These are phyloP conservation scores for Naematelia aurantialba DNA, from an alignment of 768 basidiomycete genomes.

Conservation along the genomic window DNA sequence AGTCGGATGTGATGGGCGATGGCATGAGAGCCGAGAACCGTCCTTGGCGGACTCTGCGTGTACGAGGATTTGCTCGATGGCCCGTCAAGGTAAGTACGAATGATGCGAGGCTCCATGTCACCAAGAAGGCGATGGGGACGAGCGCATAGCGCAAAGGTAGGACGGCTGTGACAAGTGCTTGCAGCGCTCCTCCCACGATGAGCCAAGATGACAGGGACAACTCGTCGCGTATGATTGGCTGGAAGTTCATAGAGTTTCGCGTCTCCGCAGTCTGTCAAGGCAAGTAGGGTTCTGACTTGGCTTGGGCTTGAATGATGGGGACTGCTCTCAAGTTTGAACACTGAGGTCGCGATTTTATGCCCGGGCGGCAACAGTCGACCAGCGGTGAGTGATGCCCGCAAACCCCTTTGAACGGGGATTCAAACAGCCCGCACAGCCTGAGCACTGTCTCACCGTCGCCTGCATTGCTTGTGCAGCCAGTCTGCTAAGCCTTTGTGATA, in stretches of 20 bases:
- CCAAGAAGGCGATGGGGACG: not conserved
- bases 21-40: not conserved
- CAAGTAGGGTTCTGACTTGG: too few relatives aligned
- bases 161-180: not conserved
- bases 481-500: too few relatives aligned
- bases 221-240: not conserved
- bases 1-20: not conserved
- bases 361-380: too few relatives aligned
- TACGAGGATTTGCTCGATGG: not conserved
- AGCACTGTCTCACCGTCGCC: too few relatives aligned
- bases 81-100: not conserved
- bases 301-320: too few relatives aligned
- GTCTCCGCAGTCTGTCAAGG: not conserved
- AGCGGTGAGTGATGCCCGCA: too few relatives aligned
- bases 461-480: too few relatives aligned
- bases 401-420: too few relatives aligned
- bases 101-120: not conserved
- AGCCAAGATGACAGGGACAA: not conserved
- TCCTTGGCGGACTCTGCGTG: not conserved
- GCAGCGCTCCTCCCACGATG: not conserved
- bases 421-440: too few relatives aligned
- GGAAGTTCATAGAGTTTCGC: not conserved
- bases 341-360: too few relatives aligned
- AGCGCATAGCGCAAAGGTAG: not conserved
- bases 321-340: too few relatives aligned